A percentile compares a stretch with the other conserved stretches of the same genome.
Evolutionary conservation across 805 yeast species (phyloP).

Genomic region (Phaffomyces opuntiae): DNA sequence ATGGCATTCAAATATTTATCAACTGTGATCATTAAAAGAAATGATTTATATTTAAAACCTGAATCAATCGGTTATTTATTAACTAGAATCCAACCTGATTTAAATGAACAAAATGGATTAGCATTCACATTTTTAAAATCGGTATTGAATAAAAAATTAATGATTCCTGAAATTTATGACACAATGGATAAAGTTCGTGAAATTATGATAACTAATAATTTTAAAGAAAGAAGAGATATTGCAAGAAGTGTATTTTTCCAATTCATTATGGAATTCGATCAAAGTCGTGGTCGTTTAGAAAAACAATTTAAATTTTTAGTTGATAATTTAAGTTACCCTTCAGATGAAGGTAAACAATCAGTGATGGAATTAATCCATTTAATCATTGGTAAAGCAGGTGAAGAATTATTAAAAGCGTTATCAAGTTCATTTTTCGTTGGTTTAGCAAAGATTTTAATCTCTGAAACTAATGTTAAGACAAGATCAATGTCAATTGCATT

Average conservation of each 20-base stretch:
- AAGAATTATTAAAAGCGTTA: constrained; percentile 49
- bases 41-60: constrained; percentile 58
- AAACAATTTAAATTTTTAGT: constrained; percentile 78
- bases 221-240: constrained; percentile 74
- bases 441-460: constrained; percentile 65
- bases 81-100: constrained; percentile 70
- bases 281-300: constrained; percentile 77
- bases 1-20: constrained; percentile 69
- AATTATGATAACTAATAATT: constrained; percentile 85
- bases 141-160: constrained; percentile 61
- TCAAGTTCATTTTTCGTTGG: constrained; percentile 79
- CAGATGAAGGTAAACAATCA: constrained; percentile 81
- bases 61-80: constrained; percentile 68
- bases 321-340: constrained; percentile 74
- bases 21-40: constrained; percentile 61
- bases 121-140: constrained; percentile 82
- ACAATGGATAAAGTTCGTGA: constrained; percentile 73
- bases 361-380: constrained; percentile 81
- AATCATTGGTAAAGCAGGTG: constrained; percentile 58
- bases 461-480: constrained; percentile 73
- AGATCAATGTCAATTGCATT: constrained; percentile 75
- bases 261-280: constrained; percentile 91
- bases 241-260: constrained; percentile 78
- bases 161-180: constrained; percentile 87
- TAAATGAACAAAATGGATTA: constrained; percentile 82